These are phyloP conservation scores for Dendrocalamus sinicus DNA, from an alignment of 176 grass and related monocot genomes.

Conservation along the genomic window DNA sequence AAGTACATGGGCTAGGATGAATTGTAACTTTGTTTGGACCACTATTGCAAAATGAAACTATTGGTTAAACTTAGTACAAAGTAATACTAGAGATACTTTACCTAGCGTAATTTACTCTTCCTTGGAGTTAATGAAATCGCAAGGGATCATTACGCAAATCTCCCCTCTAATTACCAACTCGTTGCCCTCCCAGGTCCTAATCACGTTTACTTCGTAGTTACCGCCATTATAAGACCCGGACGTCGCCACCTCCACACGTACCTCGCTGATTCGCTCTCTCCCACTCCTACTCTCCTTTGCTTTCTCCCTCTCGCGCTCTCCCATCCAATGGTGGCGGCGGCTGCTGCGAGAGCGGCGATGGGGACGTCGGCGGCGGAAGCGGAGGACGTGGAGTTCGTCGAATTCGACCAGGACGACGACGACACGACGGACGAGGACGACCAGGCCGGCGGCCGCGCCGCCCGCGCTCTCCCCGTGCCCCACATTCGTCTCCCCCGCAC, in stretches of 20 bases:
- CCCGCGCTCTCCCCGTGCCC: conserved; percentile 54
- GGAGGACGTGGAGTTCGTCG: conserved; percentile 47
- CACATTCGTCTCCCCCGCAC: conserved; percentile 51
- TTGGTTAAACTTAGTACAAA: too few species aligned
- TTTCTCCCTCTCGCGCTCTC: neutral
- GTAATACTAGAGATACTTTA: too few species aligned
- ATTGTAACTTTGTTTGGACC: too few species aligned
- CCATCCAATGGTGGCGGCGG: neutral
- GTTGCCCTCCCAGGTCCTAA: neutral
- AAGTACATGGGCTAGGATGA: too few species aligned
- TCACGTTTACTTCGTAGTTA: conserved; percentile 27
- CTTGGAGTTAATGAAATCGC: neutral
- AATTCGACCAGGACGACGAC: conserved; percentile 45
- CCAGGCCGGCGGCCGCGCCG: conserved; percentile 3
- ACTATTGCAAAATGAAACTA: too few species aligned
- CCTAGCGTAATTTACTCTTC: too few species aligned
- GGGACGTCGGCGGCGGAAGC: neutral
- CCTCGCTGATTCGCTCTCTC: neutral
- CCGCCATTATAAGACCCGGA: conserved; percentile 44
- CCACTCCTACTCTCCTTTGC: neutral
- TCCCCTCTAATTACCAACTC: neutral
- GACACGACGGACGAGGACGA: conserved; percentile 55
- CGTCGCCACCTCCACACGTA: neutral
- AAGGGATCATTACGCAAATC: conserved; percentile 20
- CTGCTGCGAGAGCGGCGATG: conserved; percentile 4